Evolutionary conservation across 1,139 yeast genomes (phyloP), one percentile per base, ranked within the genome.

Genomic region (Candida smagusa): DNA sequence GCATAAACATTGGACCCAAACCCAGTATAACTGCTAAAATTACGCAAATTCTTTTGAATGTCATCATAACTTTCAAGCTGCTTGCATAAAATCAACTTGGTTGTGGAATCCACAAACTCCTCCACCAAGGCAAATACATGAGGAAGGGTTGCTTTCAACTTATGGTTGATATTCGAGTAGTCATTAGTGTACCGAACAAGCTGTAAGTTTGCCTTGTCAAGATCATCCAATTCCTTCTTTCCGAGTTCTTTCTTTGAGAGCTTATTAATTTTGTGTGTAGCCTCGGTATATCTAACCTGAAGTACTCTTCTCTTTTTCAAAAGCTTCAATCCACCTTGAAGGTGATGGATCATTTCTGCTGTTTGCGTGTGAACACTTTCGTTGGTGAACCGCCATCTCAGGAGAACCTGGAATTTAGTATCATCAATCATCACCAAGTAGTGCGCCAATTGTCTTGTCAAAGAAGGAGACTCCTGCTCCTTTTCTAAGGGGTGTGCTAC

Each of bases 61-160:
- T 24, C 22, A 13, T 33, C 26, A 37, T 56, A 60, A 2, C 68
- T 58, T 11, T 59, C 60, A 16, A 52, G 34, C 39, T 68, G 62
- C 47, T 66, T 55, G 50, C 63, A 55, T 41, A 72, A 23, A 35
- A 58, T 42, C 48, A 61, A 57, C 38, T 66, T 58, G 5, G 74
- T 57, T 9, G 76, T 42, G 33, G 60, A 58, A 33, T 68, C 75
- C 11, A 78, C 58, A 45, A 77, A 77, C 52, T 79, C 83, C 25
- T 78, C 78, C 40, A 78, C 53, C 30, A 68, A 61, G 6, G 64
- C 54, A 35, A 75, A 53, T 3, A 72, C 59, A 41, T 69, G 74
- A 2, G 84, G 84, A 16, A 78, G 58, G 2, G 63, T 49, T 5
- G 66, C 37, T 38, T 62, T 63, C 11, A 69, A 53, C 42, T 71